phyloP scores from a whole-genome alignment of 78 protist genomes.

The Guillardia theta region DNA sequence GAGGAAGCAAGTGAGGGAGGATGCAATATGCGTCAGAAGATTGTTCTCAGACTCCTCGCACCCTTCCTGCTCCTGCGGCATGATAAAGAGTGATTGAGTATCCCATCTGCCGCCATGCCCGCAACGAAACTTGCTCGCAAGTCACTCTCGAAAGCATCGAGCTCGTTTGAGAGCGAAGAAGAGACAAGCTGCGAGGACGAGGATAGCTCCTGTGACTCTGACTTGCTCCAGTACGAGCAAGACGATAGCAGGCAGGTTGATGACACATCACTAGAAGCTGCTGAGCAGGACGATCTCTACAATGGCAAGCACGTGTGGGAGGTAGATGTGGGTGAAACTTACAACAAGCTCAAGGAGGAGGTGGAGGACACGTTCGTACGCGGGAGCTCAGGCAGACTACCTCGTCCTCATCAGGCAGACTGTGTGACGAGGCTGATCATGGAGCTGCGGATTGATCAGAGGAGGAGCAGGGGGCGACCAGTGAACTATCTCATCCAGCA shows the following conservation, averaged over 20 bases:
- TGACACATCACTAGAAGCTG: no score
- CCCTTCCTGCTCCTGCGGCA: neutral
- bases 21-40: neutral
- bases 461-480: neutral
- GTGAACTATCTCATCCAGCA: neutral
- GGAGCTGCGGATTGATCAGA: neutral
- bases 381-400: neutral
- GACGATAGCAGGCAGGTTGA: no score
- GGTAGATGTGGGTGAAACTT: no score
- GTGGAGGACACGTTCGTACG: neutral
- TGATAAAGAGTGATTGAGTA: neutral
- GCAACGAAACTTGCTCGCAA: neutral
- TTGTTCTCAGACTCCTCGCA: neutral
- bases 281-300: no score
- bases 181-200: neutral
- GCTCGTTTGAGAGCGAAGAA: neutral
- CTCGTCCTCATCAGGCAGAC: neutral
- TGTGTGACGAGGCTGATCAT: neutral
- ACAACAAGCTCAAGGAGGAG: no score
- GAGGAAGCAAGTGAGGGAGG: neutral
- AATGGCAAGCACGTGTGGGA: no score
- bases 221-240: no score
- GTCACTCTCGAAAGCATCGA: neutral
- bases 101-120: neutral
- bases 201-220: no score